Evolutionary conservation across 1,284 basidiomycete species (phyloP), one percentile per base, ranked within the genome.

Genomic region (Agroathelia rolfsii): DNA sequence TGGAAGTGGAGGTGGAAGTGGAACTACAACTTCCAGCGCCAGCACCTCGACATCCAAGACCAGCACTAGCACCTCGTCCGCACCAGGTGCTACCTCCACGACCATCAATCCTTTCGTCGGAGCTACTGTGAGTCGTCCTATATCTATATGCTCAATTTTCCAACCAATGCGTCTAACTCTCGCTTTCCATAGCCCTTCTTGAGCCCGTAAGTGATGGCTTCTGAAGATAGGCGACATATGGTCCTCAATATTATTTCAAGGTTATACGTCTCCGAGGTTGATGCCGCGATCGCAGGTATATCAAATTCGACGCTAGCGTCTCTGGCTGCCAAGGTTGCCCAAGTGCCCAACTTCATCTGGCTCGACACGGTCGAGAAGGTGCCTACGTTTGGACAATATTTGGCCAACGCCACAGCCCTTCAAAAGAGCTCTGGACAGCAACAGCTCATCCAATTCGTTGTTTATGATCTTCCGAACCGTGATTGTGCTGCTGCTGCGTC

Each of bases 401-500:
- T 76, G 33, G 62, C 68, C 7, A 63, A 65, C 43, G 72, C 72
- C 12, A 47, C 49, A 29, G 53, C 65, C n/a, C 48, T 62, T 37
- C 55, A 53, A 17, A 59, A 61, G 42, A 50, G 61, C 31, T 52
- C 57, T 15, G 69, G 69, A 25, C 51, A 59, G 35, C 69, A 70
- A 45, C 64, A 66, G 43, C 47, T 76, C 32, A 63, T 76, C 16
- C 71, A 72, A 45, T 74, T 77, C 40, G 72, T 76, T 41, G 65
- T 77, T 28, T 76, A 76, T 51, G 71, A 75, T 44, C 46, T 60
- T 20, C 43, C 26, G 9, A 71, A 73, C 42, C 70, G 74, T 55
- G 74, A 77, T 43, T 78, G 75, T 45, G 69, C 72, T 37, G 75
- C 74, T 36, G 53, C 60, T 42, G 72, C 74, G 15, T 77, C 74